phyloP scores from a whole-genome alignment of 2,329 filamentous ascomycete species.

The Hypoxylon sp. region DNA sequence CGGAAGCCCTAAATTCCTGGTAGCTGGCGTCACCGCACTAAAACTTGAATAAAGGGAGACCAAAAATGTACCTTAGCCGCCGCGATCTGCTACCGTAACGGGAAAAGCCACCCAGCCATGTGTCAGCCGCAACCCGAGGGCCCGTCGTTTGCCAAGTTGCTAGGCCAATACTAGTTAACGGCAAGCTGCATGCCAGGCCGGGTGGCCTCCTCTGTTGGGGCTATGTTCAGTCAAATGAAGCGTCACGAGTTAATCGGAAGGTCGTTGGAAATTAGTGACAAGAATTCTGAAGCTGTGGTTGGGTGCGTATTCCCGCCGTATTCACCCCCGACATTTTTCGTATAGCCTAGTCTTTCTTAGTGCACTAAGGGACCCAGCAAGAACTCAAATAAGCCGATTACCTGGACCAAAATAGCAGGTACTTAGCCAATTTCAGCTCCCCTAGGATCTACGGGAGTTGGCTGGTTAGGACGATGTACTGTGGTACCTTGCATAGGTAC shows the following conservation, averaged over 20 bases:
- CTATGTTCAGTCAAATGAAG: slow-evolving; percentile 11
- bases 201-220: slow-evolving; percentile 27
- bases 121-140: slow-evolving; percentile 33
- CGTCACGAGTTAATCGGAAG: slow-evolving; percentile 5
- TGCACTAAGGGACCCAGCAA: background rate
- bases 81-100: slow-evolving; percentile 10
- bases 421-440: slow-evolving; percentile 22
- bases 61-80: slow-evolving; percentile 10
- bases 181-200: slow-evolving; percentile 7
- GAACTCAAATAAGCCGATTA: slow-evolving; percentile 16
- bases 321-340: background rate
- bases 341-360: background rate
- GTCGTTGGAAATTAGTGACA: slow-evolving; percentile 3
- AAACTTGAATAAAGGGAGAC: slow-evolving; percentile 31
- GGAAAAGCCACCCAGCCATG: slow-evolving; percentile 28
- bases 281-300: slow-evolving; percentile 6
- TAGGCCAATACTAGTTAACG: slow-evolving; percentile 16
- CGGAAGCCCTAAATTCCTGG: slow-evolving; percentile 9
- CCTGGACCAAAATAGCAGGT: slow-evolving; percentile 12
- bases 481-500: slow-evolving; percentile 44
- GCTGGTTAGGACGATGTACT: slow-evolving; percentile 26
- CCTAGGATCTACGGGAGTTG: slow-evolving; percentile 26
- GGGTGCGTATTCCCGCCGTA: background rate
- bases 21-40: slow-evolving; percentile 25
- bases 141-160: slow-evolving; percentile 16